phyloP scores from a whole-genome alignment of 2,329 filamentous ascomycete genomes.

The Thelonectria blattea region DNA sequence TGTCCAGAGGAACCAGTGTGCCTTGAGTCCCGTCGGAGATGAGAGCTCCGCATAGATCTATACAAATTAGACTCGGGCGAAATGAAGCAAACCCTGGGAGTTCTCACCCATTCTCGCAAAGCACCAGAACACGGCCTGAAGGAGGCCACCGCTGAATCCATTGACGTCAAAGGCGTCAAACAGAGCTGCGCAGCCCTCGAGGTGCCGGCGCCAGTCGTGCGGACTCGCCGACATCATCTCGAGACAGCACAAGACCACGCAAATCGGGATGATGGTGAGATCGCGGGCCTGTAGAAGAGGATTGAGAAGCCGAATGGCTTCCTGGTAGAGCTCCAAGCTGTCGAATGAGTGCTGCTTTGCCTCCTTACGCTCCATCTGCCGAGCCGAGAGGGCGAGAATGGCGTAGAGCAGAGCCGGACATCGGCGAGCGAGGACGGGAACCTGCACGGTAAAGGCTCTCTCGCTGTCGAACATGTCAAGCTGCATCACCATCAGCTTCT shows the following conservation, averaged over 20 bases:
- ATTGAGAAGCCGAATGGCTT: slow-evolving; percentile 53
- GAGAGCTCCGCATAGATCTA: slow-evolving; percentile 61
- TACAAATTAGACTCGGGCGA: slow-evolving; percentile 5
- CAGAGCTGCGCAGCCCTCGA: slow-evolving; percentile 63
- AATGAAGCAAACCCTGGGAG: not conserved
- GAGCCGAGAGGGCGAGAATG: slow-evolving; percentile 60
- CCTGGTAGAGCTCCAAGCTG: slow-evolving; percentile 61
- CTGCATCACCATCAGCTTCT: slow-evolving; percentile 35
- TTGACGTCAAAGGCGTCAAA: slow-evolving; percentile 60
- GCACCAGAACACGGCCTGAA: slow-evolving; percentile 65
- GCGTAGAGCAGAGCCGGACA: slow-evolving; percentile 56
- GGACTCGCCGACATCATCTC: slow-evolving; percentile 52
- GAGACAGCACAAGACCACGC: slow-evolving; percentile 48
- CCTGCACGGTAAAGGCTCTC: slow-evolving; percentile 57
- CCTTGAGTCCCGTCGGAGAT: slow-evolving; percentile 59
- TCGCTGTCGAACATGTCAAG: slow-evolving; percentile 64
- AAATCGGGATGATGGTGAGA: slow-evolving; percentile 45
- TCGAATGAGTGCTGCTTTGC: slow-evolving; percentile 52
- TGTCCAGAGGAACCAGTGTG: slow-evolving; percentile 54
- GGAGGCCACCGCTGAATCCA: slow-evolving; percentile 57
- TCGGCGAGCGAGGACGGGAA: slow-evolving; percentile 55
- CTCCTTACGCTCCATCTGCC: slow-evolving; percentile 59
- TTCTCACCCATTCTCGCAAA: slow-evolving; percentile 60
- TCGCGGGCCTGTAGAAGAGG: slow-evolving; percentile 44
- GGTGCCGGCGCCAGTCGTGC: slow-evolving; percentile 59